Conservation (phyloP, 441 rosid species). For the Eutrema salsugineum region DNA sequence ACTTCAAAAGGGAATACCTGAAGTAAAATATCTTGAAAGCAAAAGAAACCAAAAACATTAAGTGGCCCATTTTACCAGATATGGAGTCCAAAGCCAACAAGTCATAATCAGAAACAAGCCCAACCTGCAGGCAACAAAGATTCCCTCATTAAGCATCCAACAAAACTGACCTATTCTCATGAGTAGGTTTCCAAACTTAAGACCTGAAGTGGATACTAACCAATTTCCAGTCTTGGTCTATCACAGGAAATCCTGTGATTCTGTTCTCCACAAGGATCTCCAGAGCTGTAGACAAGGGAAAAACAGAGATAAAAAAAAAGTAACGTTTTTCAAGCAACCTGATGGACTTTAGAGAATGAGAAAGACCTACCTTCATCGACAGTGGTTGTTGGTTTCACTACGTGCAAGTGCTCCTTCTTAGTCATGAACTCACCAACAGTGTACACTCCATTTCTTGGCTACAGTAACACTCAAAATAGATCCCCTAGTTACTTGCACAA, state of each 20-base stretch:
- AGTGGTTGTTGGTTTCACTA: constrained; percentile 75
- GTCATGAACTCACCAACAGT: constrained; percentile 95
- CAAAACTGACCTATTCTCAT: background rate
- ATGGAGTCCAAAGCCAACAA: constrained; percentile 90
- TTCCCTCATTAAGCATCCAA: constrained; percentile 12
- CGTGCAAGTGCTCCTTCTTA: constrained; percentile 61
- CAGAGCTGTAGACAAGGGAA: constrained; percentile 45
- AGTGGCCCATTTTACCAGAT: constrained; percentile 53
- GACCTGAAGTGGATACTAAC: constrained; percentile 36
- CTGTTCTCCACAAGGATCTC: constrained; percentile 71
- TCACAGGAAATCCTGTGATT: constrained; percentile 91
- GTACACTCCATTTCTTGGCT: constrained; percentile 67
- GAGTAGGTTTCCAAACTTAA: background rate
- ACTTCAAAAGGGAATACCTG: background rate
- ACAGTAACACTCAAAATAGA: constrained; percentile 24
- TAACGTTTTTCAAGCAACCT: background rate
- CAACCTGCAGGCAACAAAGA: constrained; percentile 59
- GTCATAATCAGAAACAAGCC: constrained; percentile 95
- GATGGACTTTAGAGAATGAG: background rate
- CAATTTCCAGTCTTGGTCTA: constrained; percentile 83
- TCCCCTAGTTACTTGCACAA: background rate
- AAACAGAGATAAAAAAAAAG: background rate
- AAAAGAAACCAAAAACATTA: background rate
- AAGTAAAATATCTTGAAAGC: background rate
- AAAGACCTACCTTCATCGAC: constrained; percentile 70